A percentile compares a stretch with the other conserved stretches of the same genome.
These are phyloP conservation scores for Aspergillus pseudoglaucus DNA, from an alignment of 2,329 filamentous ascomycete species.

Conservation along the genomic window DNA sequence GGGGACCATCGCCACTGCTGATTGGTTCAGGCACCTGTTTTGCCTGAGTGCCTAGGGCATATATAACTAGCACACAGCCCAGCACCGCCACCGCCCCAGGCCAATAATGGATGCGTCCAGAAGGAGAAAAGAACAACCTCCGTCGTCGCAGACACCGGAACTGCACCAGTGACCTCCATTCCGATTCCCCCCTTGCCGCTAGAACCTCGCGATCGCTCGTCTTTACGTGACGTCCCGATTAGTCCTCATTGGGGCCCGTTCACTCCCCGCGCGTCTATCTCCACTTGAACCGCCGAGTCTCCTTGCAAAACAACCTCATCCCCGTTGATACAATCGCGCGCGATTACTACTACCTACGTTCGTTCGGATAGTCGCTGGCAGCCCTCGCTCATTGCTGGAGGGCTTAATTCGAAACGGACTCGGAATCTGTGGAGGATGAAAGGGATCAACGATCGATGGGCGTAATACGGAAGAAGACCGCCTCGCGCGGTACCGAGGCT, in stretches of 20 bases:
- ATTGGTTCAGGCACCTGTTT: slow-evolving; percentile 13
- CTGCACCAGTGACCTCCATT: too few relatives aligned
- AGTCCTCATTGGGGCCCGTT: background rate
- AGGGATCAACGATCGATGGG: slow-evolving; percentile 58
- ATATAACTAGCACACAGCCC: too few relatives aligned
- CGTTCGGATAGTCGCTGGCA: background rate
- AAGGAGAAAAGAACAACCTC: slow-evolving; percentile 1
- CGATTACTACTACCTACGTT: background rate
- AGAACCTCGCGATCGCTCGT: too few relatives aligned
- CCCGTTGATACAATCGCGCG: background rate
- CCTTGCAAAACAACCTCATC: slow-evolving; percentile 2
- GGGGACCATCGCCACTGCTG: slow-evolving; percentile 8
- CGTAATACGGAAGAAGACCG: slow-evolving; percentile 93
- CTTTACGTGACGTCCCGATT: too few relatives aligned
- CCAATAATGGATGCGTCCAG: too few relatives aligned
- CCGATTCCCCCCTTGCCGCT: too few relatives aligned
- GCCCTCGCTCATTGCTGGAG: slow-evolving; percentile 26
- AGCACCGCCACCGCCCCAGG: too few relatives aligned
- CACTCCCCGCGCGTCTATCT: slow-evolving; percentile 3
- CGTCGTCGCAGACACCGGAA: background rate
- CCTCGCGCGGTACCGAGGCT: slow-evolving; percentile 74
- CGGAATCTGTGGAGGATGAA: slow-evolving; percentile 34
- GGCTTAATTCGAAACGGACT: slow-evolving; percentile 27
- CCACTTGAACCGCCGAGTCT: slow-evolving; percentile 15
- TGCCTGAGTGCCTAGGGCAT: background rate